These are phyloP conservation scores for Schizochytrium sp. DNA, from an alignment of 108 stramenopile genomes.

Conservation along the genomic window DNA sequence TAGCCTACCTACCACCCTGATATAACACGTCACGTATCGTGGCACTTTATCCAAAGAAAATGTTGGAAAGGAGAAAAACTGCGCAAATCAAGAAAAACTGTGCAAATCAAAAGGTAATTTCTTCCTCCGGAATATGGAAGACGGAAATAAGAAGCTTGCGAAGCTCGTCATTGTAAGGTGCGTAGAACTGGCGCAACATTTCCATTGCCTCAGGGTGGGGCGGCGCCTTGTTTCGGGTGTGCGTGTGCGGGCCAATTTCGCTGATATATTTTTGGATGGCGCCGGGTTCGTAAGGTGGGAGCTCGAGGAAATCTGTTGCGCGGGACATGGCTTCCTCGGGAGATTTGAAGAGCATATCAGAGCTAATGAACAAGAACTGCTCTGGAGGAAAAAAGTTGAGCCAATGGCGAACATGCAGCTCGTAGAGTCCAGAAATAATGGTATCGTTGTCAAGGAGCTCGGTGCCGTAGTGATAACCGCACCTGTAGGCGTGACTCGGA, in stretches of 20 bases:
- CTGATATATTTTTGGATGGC: background rate
- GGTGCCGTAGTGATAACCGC: background rate
- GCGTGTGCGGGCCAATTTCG: background rate
- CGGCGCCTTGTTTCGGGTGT: background rate
- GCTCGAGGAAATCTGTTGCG: background rate
- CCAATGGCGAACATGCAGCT: background rate
- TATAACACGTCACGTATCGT: background rate
- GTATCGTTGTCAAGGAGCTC: background rate
- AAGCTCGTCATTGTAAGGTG: background rate
- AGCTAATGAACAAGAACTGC: background rate
- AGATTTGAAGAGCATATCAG: background rate
- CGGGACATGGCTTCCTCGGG: background rate
- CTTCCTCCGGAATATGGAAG: background rate
- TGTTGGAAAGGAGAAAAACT: background rate
- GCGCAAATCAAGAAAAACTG: background rate
- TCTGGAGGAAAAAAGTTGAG: background rate
- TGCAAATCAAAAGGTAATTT: background rate
- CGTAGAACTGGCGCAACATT: background rate
- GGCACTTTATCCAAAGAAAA: background rate
- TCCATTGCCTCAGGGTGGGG: background rate
- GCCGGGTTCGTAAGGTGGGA: background rate
- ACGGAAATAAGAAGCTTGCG: background rate
- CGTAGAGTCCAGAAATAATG: background rate
- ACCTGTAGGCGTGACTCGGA: background rate
- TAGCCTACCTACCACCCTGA: no score